These are phyloP conservation scores for Scleroderma citrinum DNA, from an alignment of 768 basidiomycete species.

Conservation along the genomic window DNA sequence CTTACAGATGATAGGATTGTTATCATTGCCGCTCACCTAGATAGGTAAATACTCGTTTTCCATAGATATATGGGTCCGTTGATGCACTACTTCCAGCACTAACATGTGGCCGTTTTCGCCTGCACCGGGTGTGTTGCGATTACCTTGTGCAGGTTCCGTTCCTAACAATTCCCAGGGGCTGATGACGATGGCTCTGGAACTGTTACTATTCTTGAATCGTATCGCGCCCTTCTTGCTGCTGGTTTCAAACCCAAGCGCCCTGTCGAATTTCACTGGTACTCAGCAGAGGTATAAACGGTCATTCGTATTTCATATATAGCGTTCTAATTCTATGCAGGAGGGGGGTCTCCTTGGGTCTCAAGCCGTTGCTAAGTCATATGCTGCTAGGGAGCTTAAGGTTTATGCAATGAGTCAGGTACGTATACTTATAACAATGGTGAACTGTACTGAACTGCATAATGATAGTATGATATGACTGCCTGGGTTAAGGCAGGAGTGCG, in stretches of 20 bases:
- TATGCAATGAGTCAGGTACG: conserved; percentile 31
- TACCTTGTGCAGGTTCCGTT: neutral
- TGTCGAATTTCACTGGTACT: conserved; percentile 47
- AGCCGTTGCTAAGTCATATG: conserved; percentile 78
- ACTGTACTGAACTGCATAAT: conserved; percentile 25
- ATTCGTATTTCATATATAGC: neutral
- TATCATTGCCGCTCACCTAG: conserved; percentile 77
- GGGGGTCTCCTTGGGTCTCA: conserved; percentile 85
- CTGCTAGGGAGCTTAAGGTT: conserved; percentile 19
- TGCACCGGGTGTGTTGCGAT: conserved; percentile 54
- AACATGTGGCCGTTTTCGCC: conserved; percentile 73
- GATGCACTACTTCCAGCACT: conserved; percentile 37
- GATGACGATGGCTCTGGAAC: conserved; percentile 42
- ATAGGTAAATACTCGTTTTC: conserved; percentile 48
- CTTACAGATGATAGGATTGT: conserved; percentile 54
- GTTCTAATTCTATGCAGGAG: conserved; percentile 38
- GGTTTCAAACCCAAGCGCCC: conserved; percentile 38
- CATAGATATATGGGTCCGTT: too few relatives aligned
- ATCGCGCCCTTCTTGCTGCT: conserved; percentile 35
- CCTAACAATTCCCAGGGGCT: conserved; percentile 24
- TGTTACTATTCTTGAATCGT: conserved; percentile 41
- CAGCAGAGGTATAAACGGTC: conserved; percentile 31
- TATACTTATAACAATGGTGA: neutral
- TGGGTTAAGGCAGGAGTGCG: conserved; percentile 83
- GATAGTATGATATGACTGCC: conserved; percentile 85